phyloP scores from a whole-genome alignment of 2,329 filamentous ascomycete species.

The Nigrograna mackinnonii region DNA sequence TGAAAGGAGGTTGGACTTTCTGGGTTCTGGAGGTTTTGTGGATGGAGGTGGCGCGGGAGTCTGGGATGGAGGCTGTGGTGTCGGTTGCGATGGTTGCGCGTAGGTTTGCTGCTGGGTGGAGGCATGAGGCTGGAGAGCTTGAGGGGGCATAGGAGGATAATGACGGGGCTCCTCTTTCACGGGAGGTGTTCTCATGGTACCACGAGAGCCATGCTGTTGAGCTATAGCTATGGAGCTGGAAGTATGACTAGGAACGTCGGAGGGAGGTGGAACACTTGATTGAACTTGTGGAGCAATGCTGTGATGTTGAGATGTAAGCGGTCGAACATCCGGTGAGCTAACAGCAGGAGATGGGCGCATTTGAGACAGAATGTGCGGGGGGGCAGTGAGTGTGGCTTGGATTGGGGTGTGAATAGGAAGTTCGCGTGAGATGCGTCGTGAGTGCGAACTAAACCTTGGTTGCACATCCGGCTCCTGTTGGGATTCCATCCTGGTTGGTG shows the following conservation, averaged over 20 bases:
- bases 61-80: slow-evolving; percentile 3
- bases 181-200: slow-evolving; percentile 30
- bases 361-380: slow-evolving; percentile 21
- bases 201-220: slow-evolving; percentile 26
- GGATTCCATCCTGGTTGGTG: slow-evolving; percentile 21
- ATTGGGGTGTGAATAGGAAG: slow-evolving; percentile 28
- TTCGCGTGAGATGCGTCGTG: slow-evolving; percentile 36
- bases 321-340: slow-evolving; percentile 34
- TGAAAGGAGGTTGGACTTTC: slow-evolving; percentile 41
- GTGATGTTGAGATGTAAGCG: slow-evolving; percentile 31
- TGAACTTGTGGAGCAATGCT: slow-evolving; percentile 29
- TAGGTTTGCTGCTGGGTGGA: slow-evolving; percentile 11
- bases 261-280: slow-evolving; percentile 19
- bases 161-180: slow-evolving; percentile 38
- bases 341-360: slow-evolving; percentile 26
- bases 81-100: slow-evolving; percentile 15
- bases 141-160: slow-evolving; percentile 16
- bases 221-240: slow-evolving; percentile 16
- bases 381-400: slow-evolving; percentile 16
- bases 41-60: slow-evolving; percentile 12
- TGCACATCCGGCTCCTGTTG: slow-evolving; percentile 36
- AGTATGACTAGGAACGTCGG: slow-evolving; percentile 24
- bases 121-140: slow-evolving; percentile 5
- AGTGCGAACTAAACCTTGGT: slow-evolving; percentile 26
- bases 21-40: slow-evolving; percentile 34